Percentiles rank a stretch among this genome's conserved stretches.
These are phyloP conservation scores for Psilocybe cyanescens DNA, from an alignment of 768 basidiomycete genomes.

Conservation along the genomic window DNA sequence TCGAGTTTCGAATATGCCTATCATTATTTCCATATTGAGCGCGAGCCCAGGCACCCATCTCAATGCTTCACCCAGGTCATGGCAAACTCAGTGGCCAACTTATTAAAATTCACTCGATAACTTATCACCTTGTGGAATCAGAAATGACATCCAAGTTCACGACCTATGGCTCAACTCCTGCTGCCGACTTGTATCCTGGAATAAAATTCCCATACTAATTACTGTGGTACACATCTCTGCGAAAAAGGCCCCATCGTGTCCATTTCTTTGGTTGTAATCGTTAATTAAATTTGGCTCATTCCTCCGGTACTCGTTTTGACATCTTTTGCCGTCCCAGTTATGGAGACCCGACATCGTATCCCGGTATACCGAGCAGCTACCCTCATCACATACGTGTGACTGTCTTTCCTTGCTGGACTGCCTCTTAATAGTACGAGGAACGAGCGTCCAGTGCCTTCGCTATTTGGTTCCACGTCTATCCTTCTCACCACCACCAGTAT, in stretches of 20 bases:
- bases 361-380: conserved; percentile 11
- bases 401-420: background rate
- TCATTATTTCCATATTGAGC: no score
- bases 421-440: conserved; percentile 1
- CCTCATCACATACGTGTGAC: conserved; percentile 10
- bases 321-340: background rate
- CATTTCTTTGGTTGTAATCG: background rate
- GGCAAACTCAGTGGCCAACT: no score
- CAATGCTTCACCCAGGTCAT: no score
- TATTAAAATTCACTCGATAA: background rate
- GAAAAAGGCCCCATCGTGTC: background rate
- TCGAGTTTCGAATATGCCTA: no score
- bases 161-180: background rate
- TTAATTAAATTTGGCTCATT: background rate
- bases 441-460: background rate
- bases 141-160: background rate
- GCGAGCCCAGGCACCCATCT: no score
- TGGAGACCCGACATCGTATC: background rate
- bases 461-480: conserved; percentile 1
- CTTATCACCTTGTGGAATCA: background rate
- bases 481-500: background rate
- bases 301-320: background rate
- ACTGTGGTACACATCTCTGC: background rate
- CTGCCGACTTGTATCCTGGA: background rate
- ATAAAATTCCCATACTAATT: background rate